These are phyloP conservation scores for Aechmea fasciata DNA, from an alignment of 176 grass and related monocot genomes.

Conservation along the genomic window DNA sequence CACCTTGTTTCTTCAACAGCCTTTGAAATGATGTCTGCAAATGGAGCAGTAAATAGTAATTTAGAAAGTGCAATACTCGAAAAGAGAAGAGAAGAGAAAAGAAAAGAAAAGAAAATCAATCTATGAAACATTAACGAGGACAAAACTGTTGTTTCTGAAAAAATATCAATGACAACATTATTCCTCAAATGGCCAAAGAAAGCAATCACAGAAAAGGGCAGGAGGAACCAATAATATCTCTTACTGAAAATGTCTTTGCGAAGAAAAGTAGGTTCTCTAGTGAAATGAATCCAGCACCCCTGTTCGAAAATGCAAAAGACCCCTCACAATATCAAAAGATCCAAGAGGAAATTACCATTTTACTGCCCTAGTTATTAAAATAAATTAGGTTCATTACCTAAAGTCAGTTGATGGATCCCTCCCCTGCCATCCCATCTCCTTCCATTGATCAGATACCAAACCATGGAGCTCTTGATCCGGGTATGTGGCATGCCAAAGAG, in stretches of 20 bases:
- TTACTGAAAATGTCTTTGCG: slow-evolving; percentile 96
- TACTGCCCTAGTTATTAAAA: neutral
- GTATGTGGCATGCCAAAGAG: slow-evolving; percentile 94
- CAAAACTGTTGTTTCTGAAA: neutral
- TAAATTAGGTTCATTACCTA: slow-evolving; percentile 25
- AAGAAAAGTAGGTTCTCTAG: slow-evolving; percentile 96
- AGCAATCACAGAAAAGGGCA: neutral
- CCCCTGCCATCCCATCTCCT: slow-evolving; percentile 98
- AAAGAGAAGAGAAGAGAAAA: neutral
- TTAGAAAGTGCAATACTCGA: neutral
- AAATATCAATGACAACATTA: neutral
- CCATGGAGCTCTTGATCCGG: slow-evolving; percentile 85
- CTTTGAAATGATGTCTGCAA: slow-evolving; percentile 80
- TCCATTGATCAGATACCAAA: slow-evolving; percentile 95
- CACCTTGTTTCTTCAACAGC: slow-evolving; percentile 67
- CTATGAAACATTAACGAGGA: too few relatives aligned
- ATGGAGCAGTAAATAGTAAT: slow-evolving; percentile 11
- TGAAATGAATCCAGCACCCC: slow-evolving; percentile 86
- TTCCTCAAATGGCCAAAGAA: neutral
- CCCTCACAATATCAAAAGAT: slow-evolving; percentile 1
- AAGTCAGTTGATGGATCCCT: slow-evolving; percentile 97
- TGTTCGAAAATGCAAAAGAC: slow-evolving; percentile 17
- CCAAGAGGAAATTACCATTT: neutral
- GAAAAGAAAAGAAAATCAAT: too few relatives aligned
- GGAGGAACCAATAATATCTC: slow-evolving; percentile 8